Conservation (phyloP, 2,329 filamentous ascomycete species). For the Colletotrichum spinosum region DNA sequence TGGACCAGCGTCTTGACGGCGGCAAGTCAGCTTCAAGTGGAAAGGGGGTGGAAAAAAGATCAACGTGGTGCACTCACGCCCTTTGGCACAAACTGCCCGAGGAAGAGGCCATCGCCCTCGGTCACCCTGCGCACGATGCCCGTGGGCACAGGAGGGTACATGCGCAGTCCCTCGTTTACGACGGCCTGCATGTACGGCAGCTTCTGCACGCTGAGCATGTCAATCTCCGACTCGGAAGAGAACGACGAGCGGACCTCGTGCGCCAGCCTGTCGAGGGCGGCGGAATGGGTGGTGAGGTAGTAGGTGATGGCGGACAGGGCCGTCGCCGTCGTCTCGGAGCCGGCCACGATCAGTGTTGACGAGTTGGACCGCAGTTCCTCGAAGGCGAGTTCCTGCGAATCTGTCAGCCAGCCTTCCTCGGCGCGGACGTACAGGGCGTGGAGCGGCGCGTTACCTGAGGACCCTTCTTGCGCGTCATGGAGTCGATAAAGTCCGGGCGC, state of each 20-base stretch:
- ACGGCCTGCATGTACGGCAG: constrained; percentile 52
- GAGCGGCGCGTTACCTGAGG: background rate
- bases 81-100: constrained; percentile 46
- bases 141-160: constrained; percentile 48
- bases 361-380: constrained; percentile 32
- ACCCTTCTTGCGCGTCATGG: constrained; percentile 9
- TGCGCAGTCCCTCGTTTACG: constrained; percentile 54
- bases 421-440: too few species aligned
- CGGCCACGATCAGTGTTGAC: constrained; percentile 43
- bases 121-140: constrained; percentile 43
- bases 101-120: constrained; percentile 45
- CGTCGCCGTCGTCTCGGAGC: constrained; percentile 49
- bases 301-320: constrained; percentile 42
- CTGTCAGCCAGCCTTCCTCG: too few species aligned
- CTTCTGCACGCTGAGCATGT: constrained; percentile 42
- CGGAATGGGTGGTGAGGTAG: constrained; percentile 45
- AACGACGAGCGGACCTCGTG: constrained; percentile 52
- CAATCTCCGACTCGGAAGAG: constrained; percentile 48
- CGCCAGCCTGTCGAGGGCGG: constrained; percentile 44
- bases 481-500: constrained; percentile 22
- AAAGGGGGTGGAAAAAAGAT: fast-evolving
- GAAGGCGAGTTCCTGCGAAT: background rate
- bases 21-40: fast-evolving
- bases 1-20: constrained; percentile 52
- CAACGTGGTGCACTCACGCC: constrained; percentile 37